These are phyloP conservation scores for Metarhizium humberi DNA, from an alignment of 2,329 filamentous ascomycete genomes.

Conservation along the genomic window DNA sequence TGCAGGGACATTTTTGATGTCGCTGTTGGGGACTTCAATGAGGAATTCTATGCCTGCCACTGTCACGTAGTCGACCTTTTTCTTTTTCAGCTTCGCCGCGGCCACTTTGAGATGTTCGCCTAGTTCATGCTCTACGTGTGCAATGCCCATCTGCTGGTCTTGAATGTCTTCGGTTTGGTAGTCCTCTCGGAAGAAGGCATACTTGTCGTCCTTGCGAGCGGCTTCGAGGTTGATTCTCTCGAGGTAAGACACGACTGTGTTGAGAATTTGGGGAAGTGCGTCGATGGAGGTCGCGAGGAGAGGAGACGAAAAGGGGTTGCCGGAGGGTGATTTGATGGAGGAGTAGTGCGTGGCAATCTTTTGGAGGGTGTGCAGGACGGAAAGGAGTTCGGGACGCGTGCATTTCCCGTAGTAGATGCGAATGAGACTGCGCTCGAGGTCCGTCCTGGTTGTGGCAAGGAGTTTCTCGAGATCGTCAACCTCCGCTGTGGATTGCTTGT, in stretches of 20 bases:
- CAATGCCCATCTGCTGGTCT: conserved; percentile 83
- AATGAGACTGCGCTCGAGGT: conserved; percentile 88
- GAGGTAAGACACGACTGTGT: conserved; percentile 64
- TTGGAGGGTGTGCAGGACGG: conserved; percentile 77
- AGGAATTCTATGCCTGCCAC: conserved; percentile 90
- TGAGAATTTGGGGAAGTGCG: conserved; percentile 65
- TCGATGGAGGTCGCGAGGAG: conserved; percentile 64
- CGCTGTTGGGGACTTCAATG: conserved; percentile 77
- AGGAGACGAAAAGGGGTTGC: conserved; percentile 63
- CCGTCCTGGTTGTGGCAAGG: conserved; percentile 61
- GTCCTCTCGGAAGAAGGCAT: conserved; percentile 80
- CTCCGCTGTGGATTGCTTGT: conserved; percentile 53
- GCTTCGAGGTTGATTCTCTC: conserved; percentile 79
- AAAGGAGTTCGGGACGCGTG: conserved; percentile 76
- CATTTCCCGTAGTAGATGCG: conserved; percentile 98
- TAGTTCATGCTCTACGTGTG: conserved; percentile 83
- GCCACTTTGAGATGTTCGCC: conserved; percentile 65
- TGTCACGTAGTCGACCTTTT: conserved; percentile 65
- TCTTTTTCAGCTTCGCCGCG: conserved; percentile 62
- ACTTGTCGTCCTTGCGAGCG: conserved; percentile 83
- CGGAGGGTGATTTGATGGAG: conserved; percentile 51
- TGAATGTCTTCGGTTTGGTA: conserved; percentile 84
- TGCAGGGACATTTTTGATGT: conserved; percentile 80
- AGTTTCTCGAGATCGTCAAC: conserved; percentile 69
- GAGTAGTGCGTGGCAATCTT: conserved; percentile 69